Percentiles rank a stretch among this genome's conserved stretches.
Evolutionary conservation across 2,329 filamentous ascomycete genomes (phyloP).

Genomic region (Coniochaeta sp.): DNA sequence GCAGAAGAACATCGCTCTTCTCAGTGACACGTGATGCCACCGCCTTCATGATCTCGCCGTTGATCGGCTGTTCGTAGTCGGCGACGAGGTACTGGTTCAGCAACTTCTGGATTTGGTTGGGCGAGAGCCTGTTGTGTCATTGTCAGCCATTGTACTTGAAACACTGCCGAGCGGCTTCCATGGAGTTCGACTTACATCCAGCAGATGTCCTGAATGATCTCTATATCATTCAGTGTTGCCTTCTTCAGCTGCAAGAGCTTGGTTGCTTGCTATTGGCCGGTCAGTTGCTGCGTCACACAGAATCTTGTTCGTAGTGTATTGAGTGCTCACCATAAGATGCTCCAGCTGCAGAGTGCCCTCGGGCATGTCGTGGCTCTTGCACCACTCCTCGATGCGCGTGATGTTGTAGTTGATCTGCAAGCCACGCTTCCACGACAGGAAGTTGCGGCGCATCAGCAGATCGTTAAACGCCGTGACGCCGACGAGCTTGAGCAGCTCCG

Average conservation of each 20-base stretch:
- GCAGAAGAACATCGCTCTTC: slow-evolving; percentile 91
- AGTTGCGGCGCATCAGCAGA: slow-evolving; percentile 93
- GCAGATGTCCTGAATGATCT: slow-evolving; percentile 99
- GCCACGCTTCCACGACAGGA: slow-evolving; percentile 98
- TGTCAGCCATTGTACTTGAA: neutral
- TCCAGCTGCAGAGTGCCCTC: slow-evolving; percentile 95
- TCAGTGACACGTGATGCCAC: slow-evolving; percentile 95
- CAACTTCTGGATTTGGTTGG: slow-evolving; percentile 98
- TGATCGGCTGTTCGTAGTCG: slow-evolving; percentile 98
- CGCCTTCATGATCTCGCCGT: slow-evolving; percentile 99
- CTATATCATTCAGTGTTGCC: slow-evolving; percentile 96
- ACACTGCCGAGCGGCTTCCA: neutral
- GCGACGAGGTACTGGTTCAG: slow-evolving; percentile 98
- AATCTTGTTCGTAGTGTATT: too few species aligned
- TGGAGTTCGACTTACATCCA: slow-evolving; percentile 72
- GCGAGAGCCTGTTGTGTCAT: slow-evolving; percentile 63
- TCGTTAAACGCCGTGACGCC: slow-evolving; percentile 99
- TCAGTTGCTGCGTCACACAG: slow-evolving; percentile 22
- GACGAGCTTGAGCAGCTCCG: slow-evolving; percentile 84
- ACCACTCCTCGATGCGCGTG: slow-evolving; percentile 98
- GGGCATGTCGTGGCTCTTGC: slow-evolving; percentile 99
- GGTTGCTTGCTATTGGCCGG: slow-evolving; percentile 69
- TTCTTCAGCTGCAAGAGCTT: slow-evolving; percentile 98
- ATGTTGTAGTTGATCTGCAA: slow-evolving; percentile 99
- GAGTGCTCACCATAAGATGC: slow-evolving; percentile 76